A percentile compares a stretch with the other conserved stretches of the same genome.
These are phyloP conservation scores for Sanghuangporus baumii DNA, from an alignment of 1,284 basidiomycete genomes.

Conservation along the genomic window DNA sequence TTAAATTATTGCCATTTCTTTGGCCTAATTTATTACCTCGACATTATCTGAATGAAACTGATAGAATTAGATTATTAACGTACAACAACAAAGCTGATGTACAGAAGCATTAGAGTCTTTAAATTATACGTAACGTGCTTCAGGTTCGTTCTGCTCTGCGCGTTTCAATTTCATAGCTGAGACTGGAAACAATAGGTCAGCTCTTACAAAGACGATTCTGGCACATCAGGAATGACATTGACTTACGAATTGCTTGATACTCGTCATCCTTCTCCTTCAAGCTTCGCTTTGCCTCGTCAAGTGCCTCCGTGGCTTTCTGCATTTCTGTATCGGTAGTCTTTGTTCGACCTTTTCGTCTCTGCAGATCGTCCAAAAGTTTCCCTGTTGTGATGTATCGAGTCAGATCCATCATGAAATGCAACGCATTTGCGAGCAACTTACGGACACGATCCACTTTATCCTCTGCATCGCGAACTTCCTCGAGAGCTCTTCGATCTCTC, in stretches of 20 bases:
- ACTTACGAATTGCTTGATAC: conserved; percentile 10
- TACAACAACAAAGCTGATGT: not conserved
- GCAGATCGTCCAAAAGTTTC: not conserved
- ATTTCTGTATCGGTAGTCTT: conserved; percentile 3
- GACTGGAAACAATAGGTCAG: not conserved
- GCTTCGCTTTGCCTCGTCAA: conserved; percentile 7
- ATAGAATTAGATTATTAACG: not conserved
- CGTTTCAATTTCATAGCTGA: conserved; percentile 3
- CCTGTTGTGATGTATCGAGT: not conserved
- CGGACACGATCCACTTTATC: conserved; percentile 12
- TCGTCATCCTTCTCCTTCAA: conserved; percentile 5
- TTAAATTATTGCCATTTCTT: not conserved
- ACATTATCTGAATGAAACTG: not conserved
- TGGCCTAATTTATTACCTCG: conserved; percentile 3
- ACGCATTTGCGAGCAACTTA: not conserved
- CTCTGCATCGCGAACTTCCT: conserved; percentile 16
- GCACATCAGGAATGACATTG: not conserved
- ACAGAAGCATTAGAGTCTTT: not conserved
- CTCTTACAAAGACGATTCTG: not conserved
- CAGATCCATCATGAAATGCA: not conserved
- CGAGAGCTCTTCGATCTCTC: conserved; percentile 13
- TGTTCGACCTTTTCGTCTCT: not conserved
- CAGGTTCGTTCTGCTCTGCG: not conserved
- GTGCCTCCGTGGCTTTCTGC: conserved; percentile 9
- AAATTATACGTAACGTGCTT: conserved; percentile 9